phyloP scores from a whole-genome alignment of 140 eudicot genomes.

The Anethum foeniculum region DNA sequence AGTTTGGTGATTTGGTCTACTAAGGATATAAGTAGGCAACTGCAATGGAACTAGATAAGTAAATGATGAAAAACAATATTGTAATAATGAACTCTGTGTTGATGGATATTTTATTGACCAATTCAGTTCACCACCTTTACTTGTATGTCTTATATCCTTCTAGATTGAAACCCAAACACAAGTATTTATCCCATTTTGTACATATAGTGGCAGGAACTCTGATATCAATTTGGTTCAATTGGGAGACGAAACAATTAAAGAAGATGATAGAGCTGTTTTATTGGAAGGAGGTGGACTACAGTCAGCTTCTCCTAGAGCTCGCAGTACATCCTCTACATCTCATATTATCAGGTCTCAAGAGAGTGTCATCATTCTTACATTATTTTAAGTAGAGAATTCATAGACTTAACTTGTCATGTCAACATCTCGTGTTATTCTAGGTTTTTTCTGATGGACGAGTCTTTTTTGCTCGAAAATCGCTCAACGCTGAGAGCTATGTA shows the following conservation, averaged over 20 bases:
- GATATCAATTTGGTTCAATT: conserved; percentile 65
- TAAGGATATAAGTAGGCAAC: background rate
- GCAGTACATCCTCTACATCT: conserved; percentile 44
- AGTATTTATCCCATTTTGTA: conserved; percentile 3
- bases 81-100: background rate
- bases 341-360: conserved; percentile 45
- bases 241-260: conserved; percentile 46
- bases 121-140: background rate
- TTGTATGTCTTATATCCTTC: background rate
- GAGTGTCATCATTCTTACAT: background rate
- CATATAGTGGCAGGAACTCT: conserved; percentile 49
- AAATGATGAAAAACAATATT: background rate
- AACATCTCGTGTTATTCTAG: conserved; percentile 22
- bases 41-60: background rate
- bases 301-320: conserved; percentile 55
- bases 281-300: conserved; percentile 72
- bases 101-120: background rate
- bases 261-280: conserved; percentile 68
- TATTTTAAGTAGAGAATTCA: background rate
- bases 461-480: conserved; percentile 76
- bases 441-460: conserved; percentile 65
- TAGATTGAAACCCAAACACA: background rate
- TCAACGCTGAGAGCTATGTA: conserved; percentile 81
- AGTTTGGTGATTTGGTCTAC: background rate
- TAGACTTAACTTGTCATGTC: background rate